phyloP scores from a whole-genome alignment of 352 stramenopile genomes.

The Globisporangium orthogonon region DNA sequence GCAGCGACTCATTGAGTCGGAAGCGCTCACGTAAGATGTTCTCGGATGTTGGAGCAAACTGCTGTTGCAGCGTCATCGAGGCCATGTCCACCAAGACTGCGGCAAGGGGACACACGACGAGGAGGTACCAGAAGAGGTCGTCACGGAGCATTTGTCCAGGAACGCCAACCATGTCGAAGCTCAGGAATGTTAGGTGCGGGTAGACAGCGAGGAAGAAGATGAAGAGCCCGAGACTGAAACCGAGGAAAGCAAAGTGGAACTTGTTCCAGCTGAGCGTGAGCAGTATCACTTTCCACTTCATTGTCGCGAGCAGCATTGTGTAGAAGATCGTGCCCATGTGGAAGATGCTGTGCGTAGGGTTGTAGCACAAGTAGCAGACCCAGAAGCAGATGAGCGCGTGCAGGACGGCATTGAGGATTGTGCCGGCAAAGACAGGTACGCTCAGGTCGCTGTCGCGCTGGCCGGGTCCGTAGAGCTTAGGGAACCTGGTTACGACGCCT shows the following conservation, averaged over 20 bases:
- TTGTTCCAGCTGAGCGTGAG: slow-evolving; percentile 73
- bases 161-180: too few relatives aligned
- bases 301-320: slow-evolving; percentile 63
- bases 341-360: slow-evolving; percentile 28
- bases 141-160: too few relatives aligned
- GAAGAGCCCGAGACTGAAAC: slow-evolving; percentile 52
- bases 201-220: too few relatives aligned
- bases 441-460: slow-evolving; percentile 67
- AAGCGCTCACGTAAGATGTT: too few relatives aligned
- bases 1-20: too few relatives aligned
- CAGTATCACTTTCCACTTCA: slow-evolving; percentile 64
- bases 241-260: slow-evolving; percentile 47
- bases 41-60: too few relatives aligned
- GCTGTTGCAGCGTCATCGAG: too few relatives aligned
- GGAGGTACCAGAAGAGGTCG: too few relatives aligned
- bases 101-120: too few relatives aligned
- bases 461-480: slow-evolving; percentile 44
- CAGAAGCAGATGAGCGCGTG: slow-evolving; percentile 65
- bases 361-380: too few relatives aligned
- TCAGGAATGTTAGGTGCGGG: too few relatives aligned
- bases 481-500: slow-evolving; percentile 46
- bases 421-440: slow-evolving; percentile 45
- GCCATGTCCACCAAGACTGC: too few relatives aligned
- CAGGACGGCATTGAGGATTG: slow-evolving; percentile 57
- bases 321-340: slow-evolving; percentile 61